Percentiles rank a stretch among this genome's conserved stretches.
These are phyloP conservation scores for Mortierella alpina DNA, from an alignment of 192 early-diverging fungal species.

Conservation along the genomic window DNA sequence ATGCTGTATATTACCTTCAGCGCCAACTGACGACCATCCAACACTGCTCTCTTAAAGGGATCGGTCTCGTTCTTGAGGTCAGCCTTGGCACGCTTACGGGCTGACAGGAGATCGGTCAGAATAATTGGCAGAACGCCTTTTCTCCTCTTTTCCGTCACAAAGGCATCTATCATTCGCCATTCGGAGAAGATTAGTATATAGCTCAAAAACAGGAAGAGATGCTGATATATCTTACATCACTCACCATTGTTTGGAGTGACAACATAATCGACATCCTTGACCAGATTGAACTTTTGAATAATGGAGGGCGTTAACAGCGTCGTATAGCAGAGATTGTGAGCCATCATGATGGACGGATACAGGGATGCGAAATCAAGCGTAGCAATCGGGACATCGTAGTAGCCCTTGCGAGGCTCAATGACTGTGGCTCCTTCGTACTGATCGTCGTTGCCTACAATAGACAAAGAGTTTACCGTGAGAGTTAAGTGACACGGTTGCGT, in stretches of 20 bases:
- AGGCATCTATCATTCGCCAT: conserved; percentile 70
- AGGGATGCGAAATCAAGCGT: conserved; percentile 98
- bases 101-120: conserved; percentile 87
- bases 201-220: background rate
- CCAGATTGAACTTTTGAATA: conserved; percentile 72
- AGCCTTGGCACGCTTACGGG: conserved; percentile 91
- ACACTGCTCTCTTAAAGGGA: conserved; percentile 91
- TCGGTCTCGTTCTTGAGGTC: conserved; percentile 98
- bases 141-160: conserved; percentile 78
- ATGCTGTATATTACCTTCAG: conserved; percentile 71
- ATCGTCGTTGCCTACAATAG: conserved; percentile 73
- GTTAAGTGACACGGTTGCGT: background rate
- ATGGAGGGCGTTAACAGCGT: conserved; percentile 74
- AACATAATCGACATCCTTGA: conserved; percentile 86
- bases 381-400: conserved; percentile 95
- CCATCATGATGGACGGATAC: conserved; percentile 99
- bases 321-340: conserved; percentile 98
- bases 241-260: conserved; percentile 89
- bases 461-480: background rate
- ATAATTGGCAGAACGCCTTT: conserved; percentile 92
- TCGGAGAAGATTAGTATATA: background rate
- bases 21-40: conserved; percentile 97
- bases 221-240: background rate
- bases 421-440: conserved; percentile 97
- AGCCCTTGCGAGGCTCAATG: conserved; percentile 94